Evolutionary conservation across 176 grass and related monocot genomes (phyloP), one percentile per base, ranked within the genome.

Genomic region (Aegilops speltoides): DNA sequence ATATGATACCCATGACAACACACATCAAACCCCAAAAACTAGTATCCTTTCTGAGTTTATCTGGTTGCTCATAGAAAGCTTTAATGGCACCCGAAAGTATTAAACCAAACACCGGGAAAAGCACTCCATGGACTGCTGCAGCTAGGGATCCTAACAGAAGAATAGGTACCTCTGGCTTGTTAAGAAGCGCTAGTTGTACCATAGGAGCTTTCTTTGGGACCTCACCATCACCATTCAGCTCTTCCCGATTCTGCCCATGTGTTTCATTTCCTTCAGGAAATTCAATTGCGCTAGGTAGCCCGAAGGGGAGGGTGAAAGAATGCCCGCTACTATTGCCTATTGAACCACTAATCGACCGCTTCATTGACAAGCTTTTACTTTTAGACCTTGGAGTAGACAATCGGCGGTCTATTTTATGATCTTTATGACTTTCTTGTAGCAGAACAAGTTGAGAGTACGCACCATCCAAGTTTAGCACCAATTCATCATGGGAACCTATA

Each of bases 21-120:
- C 76, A 95, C 91, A 95, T 98, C 36, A 98, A 57, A 83, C 87
- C 79, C 95, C 91, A 98, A 68, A 95, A 93, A 8, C 83, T 90
- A 8, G 93, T 25, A 79, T 98, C 87, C 40, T 90, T 93, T 64
- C 36, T 84, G 9, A 95, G 89, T 57, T 95, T 56, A 43, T 89
- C 41, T 37, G 93, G 20, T 40, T 82, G 87, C 72, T 87, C 89
- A 24, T 70, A 93, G 60, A 95, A 97, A 64, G 81, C 40, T 75
- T 87, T 75, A 70, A 93, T 90, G 69, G 87, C 82, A 71, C 38
- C 80, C 19, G 93, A 83, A 25, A 97, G 46, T 46, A 95, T 8
- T 46, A 91, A 4, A 40, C 79, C 89, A 93, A 95, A 93, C 72
- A 91, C 64, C 36, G 95, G 95, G 46, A 93, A 89, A 45, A 97